Evolutionary conservation across 2,329 filamentous ascomycete genomes (phyloP).

Genomic region (Albifimbria verrucaria): DNA sequence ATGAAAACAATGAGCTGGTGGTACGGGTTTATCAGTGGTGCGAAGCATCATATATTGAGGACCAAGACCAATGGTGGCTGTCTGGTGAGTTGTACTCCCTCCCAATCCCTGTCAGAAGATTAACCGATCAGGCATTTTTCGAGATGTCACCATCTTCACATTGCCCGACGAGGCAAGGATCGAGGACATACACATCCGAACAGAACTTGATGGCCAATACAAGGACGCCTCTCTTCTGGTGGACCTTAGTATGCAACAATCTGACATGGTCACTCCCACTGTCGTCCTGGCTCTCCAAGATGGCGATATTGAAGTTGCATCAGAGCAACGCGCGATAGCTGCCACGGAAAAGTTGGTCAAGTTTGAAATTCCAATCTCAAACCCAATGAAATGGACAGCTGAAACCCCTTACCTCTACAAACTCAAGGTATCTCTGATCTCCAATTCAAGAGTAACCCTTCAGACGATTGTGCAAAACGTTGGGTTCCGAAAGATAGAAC

Average conservation of each 20-base stretch:
- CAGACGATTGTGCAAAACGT: constrained; percentile 49
- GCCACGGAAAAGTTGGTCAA: constrained; percentile 18
- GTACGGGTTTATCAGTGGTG: constrained; percentile 70
- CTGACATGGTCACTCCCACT: background rate
- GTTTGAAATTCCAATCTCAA: constrained; percentile 37
- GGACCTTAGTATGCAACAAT: background rate
- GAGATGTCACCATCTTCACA: constrained; percentile 60
- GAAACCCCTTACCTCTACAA: constrained; percentile 62
- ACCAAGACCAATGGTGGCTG: constrained; percentile 68
- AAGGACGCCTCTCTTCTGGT: constrained; percentile 34
- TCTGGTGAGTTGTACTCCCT: constrained; percentile 38
- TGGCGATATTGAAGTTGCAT: background rate
- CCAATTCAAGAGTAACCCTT: constrained; percentile 9
- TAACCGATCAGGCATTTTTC: constrained; percentile 50
- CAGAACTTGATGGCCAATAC: constrained; percentile 53
- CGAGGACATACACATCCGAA: constrained; percentile 56
- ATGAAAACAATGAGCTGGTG: constrained; percentile 49
- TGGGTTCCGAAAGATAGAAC: constrained; percentile 64
- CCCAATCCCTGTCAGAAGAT: no score
- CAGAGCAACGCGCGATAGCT: constrained; percentile 28
- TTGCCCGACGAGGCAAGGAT: constrained; percentile 50
- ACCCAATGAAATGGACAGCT: constrained; percentile 63
- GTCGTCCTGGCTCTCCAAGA: background rate
- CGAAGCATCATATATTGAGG: constrained; percentile 67
- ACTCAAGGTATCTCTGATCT: constrained; percentile 41